Evolutionary conservation across 495 filamentous ascomycete species (phyloP).

Genomic region (Hypoxylon trugodes): DNA sequence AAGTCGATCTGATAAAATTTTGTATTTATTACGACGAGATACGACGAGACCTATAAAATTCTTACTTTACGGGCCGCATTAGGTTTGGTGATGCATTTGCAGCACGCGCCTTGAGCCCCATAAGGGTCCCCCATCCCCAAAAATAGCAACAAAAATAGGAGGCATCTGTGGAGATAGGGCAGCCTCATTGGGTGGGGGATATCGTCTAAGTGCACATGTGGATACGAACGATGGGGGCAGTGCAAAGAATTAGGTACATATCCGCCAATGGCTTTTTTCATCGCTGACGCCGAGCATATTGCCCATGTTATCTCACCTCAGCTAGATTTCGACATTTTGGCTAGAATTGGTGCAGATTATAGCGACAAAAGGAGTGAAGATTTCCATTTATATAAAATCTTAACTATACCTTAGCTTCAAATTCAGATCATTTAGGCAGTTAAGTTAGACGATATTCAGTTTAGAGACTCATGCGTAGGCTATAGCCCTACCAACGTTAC

Average conservation of each 20-base stretch:
- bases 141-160: slow-evolving; percentile 36
- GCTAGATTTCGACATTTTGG: background rate
- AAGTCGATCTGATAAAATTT: background rate
- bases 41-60: background rate
- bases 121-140: slow-evolving; percentile 19
- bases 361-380: too few species aligned
- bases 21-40: background rate
- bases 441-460: too few species aligned
- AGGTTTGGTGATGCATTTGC: background rate
- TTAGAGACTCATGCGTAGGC: background rate
- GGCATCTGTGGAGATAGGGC: slow-evolving; percentile 26
- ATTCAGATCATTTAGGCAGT: too few species aligned
- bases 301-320: slow-evolving; percentile 28
- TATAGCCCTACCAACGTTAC: slow-evolving; percentile 21
- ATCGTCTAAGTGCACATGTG: slow-evolving; percentile 1
- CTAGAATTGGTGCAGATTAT: background rate
- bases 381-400: too few species aligned
- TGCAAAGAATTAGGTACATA: slow-evolving; percentile 6
- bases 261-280: background rate
- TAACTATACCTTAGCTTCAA: too few species aligned
- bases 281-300: slow-evolving; percentile 16
- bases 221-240: slow-evolving; percentile 34
- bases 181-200: slow-evolving; percentile 29
- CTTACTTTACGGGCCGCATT: background rate
- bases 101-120: background rate